Conservation (phyloP, 2,329 filamentous ascomycete genomes). For the Aureobasidium sp. region DNA sequence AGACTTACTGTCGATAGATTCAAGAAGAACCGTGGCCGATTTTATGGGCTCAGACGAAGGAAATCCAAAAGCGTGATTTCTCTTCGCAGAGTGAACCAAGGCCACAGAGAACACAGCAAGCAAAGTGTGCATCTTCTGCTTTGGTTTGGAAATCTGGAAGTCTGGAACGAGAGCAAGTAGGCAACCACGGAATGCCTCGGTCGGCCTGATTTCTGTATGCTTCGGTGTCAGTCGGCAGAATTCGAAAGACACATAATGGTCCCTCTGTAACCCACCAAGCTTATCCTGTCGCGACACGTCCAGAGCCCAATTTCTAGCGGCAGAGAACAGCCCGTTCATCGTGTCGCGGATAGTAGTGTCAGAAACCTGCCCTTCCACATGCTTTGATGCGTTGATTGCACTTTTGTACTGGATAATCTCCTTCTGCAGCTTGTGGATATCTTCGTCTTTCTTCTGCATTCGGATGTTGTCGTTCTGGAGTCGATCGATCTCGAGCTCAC, state of each 20-base stretch:
- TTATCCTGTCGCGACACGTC: neutral
- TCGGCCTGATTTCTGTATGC: neutral
- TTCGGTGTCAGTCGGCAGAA: neutral
- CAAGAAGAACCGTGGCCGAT: no score
- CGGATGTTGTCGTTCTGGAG: no score
- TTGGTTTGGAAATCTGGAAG: no score
- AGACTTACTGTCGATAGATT: no score
- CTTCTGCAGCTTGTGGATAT: neutral
- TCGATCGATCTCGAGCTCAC: no score
- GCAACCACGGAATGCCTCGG: no score
- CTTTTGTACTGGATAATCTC: neutral
- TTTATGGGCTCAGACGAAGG: no score
- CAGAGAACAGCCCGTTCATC: neutral
- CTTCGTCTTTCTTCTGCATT: neutral
- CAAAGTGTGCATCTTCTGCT: no score
- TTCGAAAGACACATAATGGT: neutral
- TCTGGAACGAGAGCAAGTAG: no score
- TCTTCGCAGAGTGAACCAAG: no score
- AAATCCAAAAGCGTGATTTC: no score
- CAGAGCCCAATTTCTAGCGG: neutral
- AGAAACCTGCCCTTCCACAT: neutral
- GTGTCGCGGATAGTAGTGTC: neutral
- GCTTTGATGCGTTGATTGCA: neutral
- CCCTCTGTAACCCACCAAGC: neutral
- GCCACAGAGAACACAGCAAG: no score